These are phyloP conservation scores for Neocucurbitaria cava DNA, from an alignment of 2,329 filamentous ascomycete genomes.

Conservation along the genomic window DNA sequence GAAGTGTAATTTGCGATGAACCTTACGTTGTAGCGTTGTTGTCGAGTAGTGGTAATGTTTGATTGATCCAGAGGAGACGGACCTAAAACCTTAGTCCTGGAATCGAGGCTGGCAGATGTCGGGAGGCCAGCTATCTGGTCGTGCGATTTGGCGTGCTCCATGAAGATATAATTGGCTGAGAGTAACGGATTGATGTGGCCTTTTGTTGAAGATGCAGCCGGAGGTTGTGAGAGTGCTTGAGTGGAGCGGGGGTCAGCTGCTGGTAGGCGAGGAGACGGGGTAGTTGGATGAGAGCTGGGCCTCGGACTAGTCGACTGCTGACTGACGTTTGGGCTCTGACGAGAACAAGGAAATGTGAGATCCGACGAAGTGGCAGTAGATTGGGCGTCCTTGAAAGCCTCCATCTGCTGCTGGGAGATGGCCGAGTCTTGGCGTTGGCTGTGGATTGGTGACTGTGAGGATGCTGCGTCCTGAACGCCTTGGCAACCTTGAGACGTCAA, in stretches of 20 bases:
- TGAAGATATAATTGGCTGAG: not conserved
- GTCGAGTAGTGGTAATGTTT: conserved; percentile 21
- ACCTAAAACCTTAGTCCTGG: conserved; percentile 9
- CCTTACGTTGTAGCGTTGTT: conserved; percentile 36
- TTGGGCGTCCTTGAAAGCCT: conserved; percentile 20
- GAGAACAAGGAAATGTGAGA: conserved; percentile 17
- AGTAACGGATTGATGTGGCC: conserved; percentile 13
- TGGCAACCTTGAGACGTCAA: conserved; percentile 8
- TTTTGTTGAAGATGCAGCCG: conserved; percentile 2
- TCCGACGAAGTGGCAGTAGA: conserved; percentile 15
- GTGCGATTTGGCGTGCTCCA: conserved; percentile 16
- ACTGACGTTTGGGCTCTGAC: conserved; percentile 15
- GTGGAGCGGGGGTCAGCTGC: conserved; percentile 3
- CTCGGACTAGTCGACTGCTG: conserved; percentile 2
- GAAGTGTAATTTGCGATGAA: conserved; percentile 30
- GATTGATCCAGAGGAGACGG: conserved; percentile 13
- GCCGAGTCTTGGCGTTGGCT: conserved; percentile 29
- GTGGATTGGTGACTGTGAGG: conserved; percentile 14
- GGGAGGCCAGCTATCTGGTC: conserved; percentile 14
- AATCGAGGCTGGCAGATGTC: conserved; percentile 7
- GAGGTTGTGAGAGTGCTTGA: conserved; percentile 9
- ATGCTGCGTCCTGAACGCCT: conserved; percentile 6
- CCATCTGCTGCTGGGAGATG: conserved; percentile 24
- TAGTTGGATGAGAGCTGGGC: conserved; percentile 6
- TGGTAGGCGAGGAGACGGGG: conserved; percentile 14